These are phyloP conservation scores for Eremothecium gossypii DNA, from an alignment of 1,139 yeast genomes.

Conservation along the genomic window DNA sequence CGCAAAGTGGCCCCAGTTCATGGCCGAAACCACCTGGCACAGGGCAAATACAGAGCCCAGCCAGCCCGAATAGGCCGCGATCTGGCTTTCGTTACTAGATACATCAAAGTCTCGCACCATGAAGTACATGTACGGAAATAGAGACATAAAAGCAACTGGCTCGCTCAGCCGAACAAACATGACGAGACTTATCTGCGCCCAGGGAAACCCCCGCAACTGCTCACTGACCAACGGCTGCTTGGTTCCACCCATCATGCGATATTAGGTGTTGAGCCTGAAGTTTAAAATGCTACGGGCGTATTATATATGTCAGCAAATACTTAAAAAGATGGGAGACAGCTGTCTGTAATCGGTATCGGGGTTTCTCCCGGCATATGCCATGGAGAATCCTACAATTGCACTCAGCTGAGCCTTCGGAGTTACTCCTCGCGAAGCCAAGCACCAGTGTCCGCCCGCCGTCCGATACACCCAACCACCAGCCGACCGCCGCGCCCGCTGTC, in stretches of 20 bases:
- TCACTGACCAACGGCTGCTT: not conserved
- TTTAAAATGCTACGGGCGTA: too few relatives aligned
- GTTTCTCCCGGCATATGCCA: constrained; percentile 11
- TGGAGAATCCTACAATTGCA: constrained; percentile 30
- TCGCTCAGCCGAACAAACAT: constrained; percentile 43
- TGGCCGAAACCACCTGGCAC: not conserved
- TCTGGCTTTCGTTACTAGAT: constrained; percentile 42
- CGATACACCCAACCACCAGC: constrained; percentile 17
- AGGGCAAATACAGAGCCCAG: not conserved
- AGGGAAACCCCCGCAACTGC: constrained; percentile 1
- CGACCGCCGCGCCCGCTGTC: constrained; percentile 23
- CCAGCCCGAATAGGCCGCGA: not conserved
- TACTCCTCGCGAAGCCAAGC: constrained; percentile 5
- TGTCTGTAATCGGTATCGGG: constrained; percentile 32
- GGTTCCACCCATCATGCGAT: too few relatives aligned
- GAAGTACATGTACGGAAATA: constrained; percentile 56
- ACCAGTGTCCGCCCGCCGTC: not conserved
- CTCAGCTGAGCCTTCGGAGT: constrained; percentile 27
- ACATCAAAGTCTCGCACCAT: constrained; percentile 52
- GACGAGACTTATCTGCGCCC: not conserved
- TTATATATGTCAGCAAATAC: not conserved
- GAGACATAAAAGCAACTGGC: constrained; percentile 54
- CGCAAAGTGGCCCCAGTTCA: not conserved
- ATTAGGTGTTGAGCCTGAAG: too few relatives aligned
- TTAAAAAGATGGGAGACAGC: constrained; percentile 2